Base-by-base conservation (phyloP, 352 stramenopile species). In the Saprolegnia diclina region DNA sequence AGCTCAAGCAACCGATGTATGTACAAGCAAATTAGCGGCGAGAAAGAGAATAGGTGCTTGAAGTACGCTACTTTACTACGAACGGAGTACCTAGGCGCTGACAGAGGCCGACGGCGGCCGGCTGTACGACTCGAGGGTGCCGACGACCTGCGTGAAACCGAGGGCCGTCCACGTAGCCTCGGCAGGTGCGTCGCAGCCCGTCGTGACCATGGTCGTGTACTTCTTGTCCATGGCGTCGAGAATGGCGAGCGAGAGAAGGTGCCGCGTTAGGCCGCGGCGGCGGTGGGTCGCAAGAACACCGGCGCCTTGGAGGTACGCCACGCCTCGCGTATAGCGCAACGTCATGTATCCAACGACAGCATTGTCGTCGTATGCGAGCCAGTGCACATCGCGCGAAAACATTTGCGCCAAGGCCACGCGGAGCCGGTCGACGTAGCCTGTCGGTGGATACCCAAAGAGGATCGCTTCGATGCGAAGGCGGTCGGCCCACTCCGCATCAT, bases 351-450 rank as follows among this genome's bases (percentile, higher is more conserved):
- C 52, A 24, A 59, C 11, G 52, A 24, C 52, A n/a, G 4, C 18
- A 7, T 9, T 59, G 13, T 16, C 35, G 35, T 59, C 52, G 35
- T 21, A 24, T 4, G 52, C 52, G 13, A 59, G 52, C 24, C 24
- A 59, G 19, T 59, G 52, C 24, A n/a, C 35, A 9, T 59, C 52
- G 13, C 19, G 24, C 13, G 24, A 7, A 16, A 59, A 24, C 52
- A 59, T 59, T 3, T 35, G 24, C 24, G 52, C 52, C 13, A 59
- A 24, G 35, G 24, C 52, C 11, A 59, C n/a, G 24, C 52, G 52
- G n/a, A 59, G 52, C 11, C 52, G 52, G 35, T 59, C 52, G 24
- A 59, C 35, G 52, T 59, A 59, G 11, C 52, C 52, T 24, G 52
- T 59, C 11, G 52, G 13, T 9, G 52, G 52, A 24, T 59, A 59